Percentiles rank a stretch among this genome's conserved stretches.
These are phyloP conservation scores for Rhizopus microsporus DNA, from an alignment of 371 early-diverging fungal species.

Conservation along the genomic window DNA sequence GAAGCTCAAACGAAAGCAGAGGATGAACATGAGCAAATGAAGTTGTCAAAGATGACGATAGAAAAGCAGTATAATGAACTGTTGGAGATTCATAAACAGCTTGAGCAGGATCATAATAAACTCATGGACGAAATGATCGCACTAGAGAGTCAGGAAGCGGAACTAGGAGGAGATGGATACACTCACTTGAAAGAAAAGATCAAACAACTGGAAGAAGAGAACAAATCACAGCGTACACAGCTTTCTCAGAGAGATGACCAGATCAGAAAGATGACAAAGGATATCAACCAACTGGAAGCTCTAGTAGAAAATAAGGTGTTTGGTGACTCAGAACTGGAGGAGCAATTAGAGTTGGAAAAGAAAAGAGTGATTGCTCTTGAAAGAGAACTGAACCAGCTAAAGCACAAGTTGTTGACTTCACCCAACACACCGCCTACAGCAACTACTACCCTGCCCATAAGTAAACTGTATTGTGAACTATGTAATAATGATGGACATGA, in stretches of 20 bases:
- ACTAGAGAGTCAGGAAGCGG: conserved; percentile 25
- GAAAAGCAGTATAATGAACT: conserved; percentile 47
- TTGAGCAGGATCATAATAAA: conserved; percentile 72
- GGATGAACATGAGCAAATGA: conserved; percentile 41
- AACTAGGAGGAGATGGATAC: conserved; percentile 13
- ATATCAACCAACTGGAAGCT: conserved; percentile 67
- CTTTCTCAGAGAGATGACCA: conserved; percentile 54
- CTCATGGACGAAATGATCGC: conserved; percentile 71
- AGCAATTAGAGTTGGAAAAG: conserved; percentile 51
- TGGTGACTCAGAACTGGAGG: conserved; percentile 68
- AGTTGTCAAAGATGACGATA: conserved; percentile 29
- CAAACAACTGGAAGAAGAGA: conserved; percentile 51
- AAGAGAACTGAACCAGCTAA: conserved; percentile 43
- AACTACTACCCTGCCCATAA: background rate
- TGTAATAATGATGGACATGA: conserved; percentile 64
- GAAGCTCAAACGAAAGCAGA: conserved; percentile 43
- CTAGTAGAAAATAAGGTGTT: conserved; percentile 76
- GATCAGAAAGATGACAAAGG: conserved; percentile 60
- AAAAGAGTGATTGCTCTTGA: conserved; percentile 44
- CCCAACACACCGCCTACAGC: background rate
- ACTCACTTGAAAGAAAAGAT: conserved; percentile 37
- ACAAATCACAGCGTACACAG: conserved; percentile 47
- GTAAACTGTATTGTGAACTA: conserved; percentile 48
- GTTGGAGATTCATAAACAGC: conserved; percentile 59
- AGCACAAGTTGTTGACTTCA: conserved; percentile 14